Base-by-base conservation (phyloP, 2,329 filamentous ascomycete genomes). In the Onygenales sp. region DNA sequence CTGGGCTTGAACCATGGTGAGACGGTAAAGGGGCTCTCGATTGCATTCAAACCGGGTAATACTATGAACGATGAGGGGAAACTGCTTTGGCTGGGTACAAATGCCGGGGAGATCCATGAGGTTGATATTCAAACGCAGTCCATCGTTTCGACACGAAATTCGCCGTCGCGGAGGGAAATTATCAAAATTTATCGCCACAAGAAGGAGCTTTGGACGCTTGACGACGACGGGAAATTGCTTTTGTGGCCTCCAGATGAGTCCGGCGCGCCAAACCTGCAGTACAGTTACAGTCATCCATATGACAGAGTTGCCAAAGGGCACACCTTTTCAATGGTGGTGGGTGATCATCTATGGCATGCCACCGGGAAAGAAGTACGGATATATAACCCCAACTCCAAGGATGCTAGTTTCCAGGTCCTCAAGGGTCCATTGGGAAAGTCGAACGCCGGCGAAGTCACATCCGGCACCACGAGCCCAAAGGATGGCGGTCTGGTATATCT, bases 121-220 rank as follows among this genome's bases (percentile, higher is more conserved):
- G 80, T 95, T 44, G 91, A 98, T 66, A 81, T 97, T 52, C 74
- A 77, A 2, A 84, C 83, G 0, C 85, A 91, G 63, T 82, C 79
- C 37, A 77, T 95, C 45, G 76, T 88, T 11, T 76, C 79, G 32
- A 86, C 79, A 14, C 88, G 86, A 61, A 72, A 80, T 49, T 87
- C 87, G 2, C 93, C 97, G 62, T 82, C 84, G 6, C 83, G 88
- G 42, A 79, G 83, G 56, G 88, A 95, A 60, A 80, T 98, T 49
- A 81, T 88, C 58, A 88, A 84, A 61, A 95, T 98, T 42, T 86
- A 88, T 65, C 83, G 93, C 40, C 86, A 94, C 67, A 85, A 83
- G 57, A 88, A 89, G 59, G 88, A 96, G 63, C 81, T 98, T 67
- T 98, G 93, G 93, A 91, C 91, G 0, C 69, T 98, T 47, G 93